Evolutionary conservation across 805 yeast species (phyloP), one percentile per base, ranked within the genome.

Genomic region (Komagataella pastoris): DNA sequence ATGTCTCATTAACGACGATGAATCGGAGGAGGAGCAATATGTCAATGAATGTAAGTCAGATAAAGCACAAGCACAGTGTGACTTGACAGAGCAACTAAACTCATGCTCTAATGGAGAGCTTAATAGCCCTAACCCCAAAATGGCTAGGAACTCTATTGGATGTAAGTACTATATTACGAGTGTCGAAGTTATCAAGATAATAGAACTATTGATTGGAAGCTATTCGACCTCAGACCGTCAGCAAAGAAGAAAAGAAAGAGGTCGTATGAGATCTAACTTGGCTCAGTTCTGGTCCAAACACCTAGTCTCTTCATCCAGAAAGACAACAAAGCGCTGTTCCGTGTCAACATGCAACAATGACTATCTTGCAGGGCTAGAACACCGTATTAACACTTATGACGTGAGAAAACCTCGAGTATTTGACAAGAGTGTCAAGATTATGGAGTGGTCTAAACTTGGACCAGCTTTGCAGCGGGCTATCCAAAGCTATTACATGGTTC

Each of bases 231-330:
- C 4, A 24, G 75, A 75, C 52, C 71, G 77, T 5, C 69, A 69
- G 5, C 81, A 76, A 52, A 72, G 79, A 54, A 72, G 87, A 54
- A 72, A 76, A 54, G 86, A 81, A 59, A 62, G 84, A 48, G 86
- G 86, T 14, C 66, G 87, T 52, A 76, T 81, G 46, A 68, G 87
- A 63, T 77, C 81, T 47, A 81, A 81, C 57, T 67, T 81, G 64
- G 82, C 80, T 51, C 83, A 83, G 5, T 81, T 79, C 59, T 81
- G 86, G 86, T 73, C 78, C 30, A 77, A 75, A 61, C 77, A 70
- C 57, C 81, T 85, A 19, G 73, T 79, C 50, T 70, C 76, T 47
- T 74, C 81, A 4, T 68, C 68, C 52, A 70, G 68, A 47, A 12
- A 30, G n/a, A 8, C 50, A n/a, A 54, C 48, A 7, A 44, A 54